Percentiles rank a stretch among this genome's conserved stretches.
These are phyloP conservation scores for Euphorbia peplus DNA, from an alignment of 345 rosid species.

Conservation along the genomic window DNA sequence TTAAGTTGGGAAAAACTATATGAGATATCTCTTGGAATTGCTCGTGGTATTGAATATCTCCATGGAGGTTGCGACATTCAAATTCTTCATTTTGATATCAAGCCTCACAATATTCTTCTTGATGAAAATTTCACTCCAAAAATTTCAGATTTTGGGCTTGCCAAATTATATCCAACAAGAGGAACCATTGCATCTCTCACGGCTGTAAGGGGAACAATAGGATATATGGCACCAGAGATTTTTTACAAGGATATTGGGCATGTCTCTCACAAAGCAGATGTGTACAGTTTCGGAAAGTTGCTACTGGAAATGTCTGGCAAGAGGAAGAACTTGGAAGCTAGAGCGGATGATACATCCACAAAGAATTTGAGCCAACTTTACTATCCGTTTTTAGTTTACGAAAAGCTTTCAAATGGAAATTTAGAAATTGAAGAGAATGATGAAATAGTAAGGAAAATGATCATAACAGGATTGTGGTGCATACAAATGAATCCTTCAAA, in stretches of 20 bases:
- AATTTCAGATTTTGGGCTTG: conserved; percentile 1
- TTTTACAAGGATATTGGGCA: not conserved
- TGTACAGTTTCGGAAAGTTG: not conserved
- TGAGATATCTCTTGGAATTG: not conserved
- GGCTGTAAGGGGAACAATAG: not conserved
- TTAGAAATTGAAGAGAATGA: not conserved
- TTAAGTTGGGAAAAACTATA: not conserved
- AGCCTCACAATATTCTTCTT: no score
- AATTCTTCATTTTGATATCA: conserved; percentile 2
- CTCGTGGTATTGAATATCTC: not conserved
- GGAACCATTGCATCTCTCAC: not conserved
- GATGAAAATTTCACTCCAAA: not conserved
- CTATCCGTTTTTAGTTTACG: not conserved
- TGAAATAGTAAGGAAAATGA: not conserved
- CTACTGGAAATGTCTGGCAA: not conserved
- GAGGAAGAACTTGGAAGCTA: not conserved
- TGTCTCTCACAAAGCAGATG: not conserved
- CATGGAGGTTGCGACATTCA: not conserved
- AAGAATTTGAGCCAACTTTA: not conserved
- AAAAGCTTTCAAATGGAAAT: not conserved
- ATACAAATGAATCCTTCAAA: not conserved
- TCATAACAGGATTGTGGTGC: not conserved
- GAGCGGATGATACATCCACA: no score
- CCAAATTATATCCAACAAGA: not conserved
- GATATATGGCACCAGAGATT: not conserved